Base-by-base conservation (phyloP, 2,329 filamentous ascomycete species). In the Colletotrichum coccodes region DNA sequence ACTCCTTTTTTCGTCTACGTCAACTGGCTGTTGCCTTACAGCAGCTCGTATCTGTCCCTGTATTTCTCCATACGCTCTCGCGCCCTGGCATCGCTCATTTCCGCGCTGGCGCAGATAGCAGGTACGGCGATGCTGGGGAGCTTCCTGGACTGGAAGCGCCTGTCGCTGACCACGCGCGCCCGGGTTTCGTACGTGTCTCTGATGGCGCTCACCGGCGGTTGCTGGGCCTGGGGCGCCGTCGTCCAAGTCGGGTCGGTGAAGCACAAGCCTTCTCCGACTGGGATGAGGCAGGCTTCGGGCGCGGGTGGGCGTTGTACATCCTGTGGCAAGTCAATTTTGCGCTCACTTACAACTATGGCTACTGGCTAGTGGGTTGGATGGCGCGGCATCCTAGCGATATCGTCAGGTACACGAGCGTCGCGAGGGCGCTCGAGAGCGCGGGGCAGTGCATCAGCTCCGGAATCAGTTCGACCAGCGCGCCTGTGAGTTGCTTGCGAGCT, bases 331-430 rank as follows among this genome's bases (percentile, higher is more conserved):
- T 77, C 21, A 76, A 76, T 53, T 78, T 71, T 59, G 72, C 73
- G 0, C 64, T 79, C 57, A 73, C 75, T 8, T 77, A 78, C 63
- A 79, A 78, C 61, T 79, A 76, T 38, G 75, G 76, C 2, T 81
- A 78, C 54, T 80, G 77, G 76, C 66, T 80, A 1, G 72, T 78
- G 9, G 75, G 77, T 3, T 77, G 30, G 42, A 50, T 60, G 34
- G 73, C 26, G 28, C 77, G 26, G 75, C 74, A 73, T 8, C 72
- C 74, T 1, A 72, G 62, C 14, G 75, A 76, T 38, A 70, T 74
- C 8, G 71, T 74, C 4, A 61, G 76, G 26, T 76, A 71, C 26
- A 73, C 73, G 53, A 75, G 72, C 6, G 67, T 73, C 9, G 73
- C 71, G 3, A 63, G 75, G n/a, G 75, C 72, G 18, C 71, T 76